These are phyloP conservation scores for Penicillium sp. DNA, from an alignment of 2,329 filamentous ascomycete genomes.

Conservation along the genomic window DNA sequence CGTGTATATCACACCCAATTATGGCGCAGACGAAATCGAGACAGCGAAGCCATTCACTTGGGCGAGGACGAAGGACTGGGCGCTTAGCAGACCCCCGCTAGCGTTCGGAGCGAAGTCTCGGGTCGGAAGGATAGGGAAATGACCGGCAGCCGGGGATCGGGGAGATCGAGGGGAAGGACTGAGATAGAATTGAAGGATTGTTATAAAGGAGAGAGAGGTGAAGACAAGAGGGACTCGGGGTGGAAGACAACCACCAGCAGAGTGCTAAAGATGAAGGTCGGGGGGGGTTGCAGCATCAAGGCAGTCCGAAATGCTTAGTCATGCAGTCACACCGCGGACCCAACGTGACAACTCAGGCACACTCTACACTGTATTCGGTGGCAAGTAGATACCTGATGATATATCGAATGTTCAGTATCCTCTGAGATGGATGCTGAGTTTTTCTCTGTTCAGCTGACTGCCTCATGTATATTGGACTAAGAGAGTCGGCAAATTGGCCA, in stretches of 20 bases:
- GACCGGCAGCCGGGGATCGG: not conserved
- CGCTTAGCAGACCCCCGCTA: constrained; percentile 26
- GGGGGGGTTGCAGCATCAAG: constrained; percentile 10
- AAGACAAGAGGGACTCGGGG: constrained; percentile 3
- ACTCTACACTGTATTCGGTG: too few relatives aligned
- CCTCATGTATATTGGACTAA: not conserved
- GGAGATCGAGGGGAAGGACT: constrained; percentile 3
- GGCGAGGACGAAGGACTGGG: constrained; percentile 9
- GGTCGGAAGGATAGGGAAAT: constrained; percentile 12
- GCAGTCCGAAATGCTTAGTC: constrained; percentile 18
- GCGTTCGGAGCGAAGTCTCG: constrained; percentile 25
- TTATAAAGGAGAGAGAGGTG: constrained; percentile 16
- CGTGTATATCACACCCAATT: constrained; percentile 16
- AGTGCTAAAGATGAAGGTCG: constrained; percentile 9
- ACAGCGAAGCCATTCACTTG: constrained; percentile 24
- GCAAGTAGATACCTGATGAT: not conserved
- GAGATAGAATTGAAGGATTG: constrained; percentile 17
- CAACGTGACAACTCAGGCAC: constrained; percentile 8
- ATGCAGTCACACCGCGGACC: constrained; percentile 16
- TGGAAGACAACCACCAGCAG: constrained; percentile 13
- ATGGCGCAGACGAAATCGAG: constrained; percentile 12
- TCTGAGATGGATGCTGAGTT: too few relatives aligned
- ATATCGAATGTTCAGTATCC: not conserved
- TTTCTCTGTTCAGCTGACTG: not conserved
- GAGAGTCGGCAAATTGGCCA: not conserved